phyloP scores from a whole-genome alignment of 768 basidiomycete genomes.

The Phlebiopsis flavidoalba region DNA sequence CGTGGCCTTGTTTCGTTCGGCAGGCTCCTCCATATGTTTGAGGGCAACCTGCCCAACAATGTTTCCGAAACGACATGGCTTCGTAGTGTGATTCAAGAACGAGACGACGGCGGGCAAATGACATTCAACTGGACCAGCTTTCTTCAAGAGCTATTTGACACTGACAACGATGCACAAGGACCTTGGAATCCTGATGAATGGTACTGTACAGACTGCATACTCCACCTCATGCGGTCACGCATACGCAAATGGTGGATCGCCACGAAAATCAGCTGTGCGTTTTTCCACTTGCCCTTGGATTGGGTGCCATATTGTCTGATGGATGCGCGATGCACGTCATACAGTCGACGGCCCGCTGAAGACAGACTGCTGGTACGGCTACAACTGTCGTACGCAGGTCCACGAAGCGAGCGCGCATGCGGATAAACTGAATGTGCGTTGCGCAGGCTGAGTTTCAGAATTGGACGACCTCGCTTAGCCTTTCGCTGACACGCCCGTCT shows the following conservation, averaged over 20 bases:
- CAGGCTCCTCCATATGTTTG: not conserved
- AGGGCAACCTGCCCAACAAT: conserved; percentile 11
- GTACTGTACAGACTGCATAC: conserved; percentile 22
- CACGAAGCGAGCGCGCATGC: conserved; percentile 24
- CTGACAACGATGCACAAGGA: conserved; percentile 3
- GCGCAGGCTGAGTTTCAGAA: not conserved
- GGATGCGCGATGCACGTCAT: not conserved
- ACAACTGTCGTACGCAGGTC: conserved; percentile 29
- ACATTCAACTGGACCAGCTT: conserved; percentile 6
- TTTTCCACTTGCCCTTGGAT: not conserved
- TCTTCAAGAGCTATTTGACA: conserved; percentile 4
- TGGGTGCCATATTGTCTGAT: not conserved
- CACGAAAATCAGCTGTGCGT: conserved; percentile 10
- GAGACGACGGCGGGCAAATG: not conserved
- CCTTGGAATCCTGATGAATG: conserved; percentile 20
- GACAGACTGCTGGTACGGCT: conserved; percentile 34
- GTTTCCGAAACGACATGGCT: conserved; percentile 6
- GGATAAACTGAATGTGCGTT: conserved; percentile 24
- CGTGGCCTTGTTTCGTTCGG: not conserved
- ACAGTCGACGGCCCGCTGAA: conserved; percentile 14
- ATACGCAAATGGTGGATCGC: conserved; percentile 19
- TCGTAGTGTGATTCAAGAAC: not conserved
- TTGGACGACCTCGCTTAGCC: not conserved
- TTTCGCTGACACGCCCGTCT: not conserved
- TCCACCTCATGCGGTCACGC: conserved; percentile 11